A percentile compares a stretch with the other conserved stretches of the same genome.
Conservation (phyloP, 441 rosid species). For the Populus hybrid region DNA sequence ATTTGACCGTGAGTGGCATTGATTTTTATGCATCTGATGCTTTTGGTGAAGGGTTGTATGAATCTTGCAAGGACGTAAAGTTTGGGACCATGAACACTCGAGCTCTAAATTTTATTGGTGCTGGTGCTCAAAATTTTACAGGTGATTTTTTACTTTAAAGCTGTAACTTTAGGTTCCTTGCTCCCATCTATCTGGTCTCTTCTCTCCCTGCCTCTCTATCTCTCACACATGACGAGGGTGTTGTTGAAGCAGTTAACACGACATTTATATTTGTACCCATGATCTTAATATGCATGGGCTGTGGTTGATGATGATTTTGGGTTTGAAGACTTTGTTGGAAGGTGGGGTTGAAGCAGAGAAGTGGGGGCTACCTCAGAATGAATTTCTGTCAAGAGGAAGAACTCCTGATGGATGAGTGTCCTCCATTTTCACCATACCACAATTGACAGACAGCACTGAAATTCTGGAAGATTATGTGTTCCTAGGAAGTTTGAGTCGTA, state of each 20-base stretch:
- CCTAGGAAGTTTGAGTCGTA: not conserved
- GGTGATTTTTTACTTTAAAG: constrained; percentile 39
- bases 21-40: constrained; percentile 71
- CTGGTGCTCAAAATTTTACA: constrained; percentile 79
- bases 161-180: not conserved
- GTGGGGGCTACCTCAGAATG: not conserved
- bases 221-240: not conserved
- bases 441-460: not conserved
- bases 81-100: constrained; percentile 92
- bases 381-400: not conserved
- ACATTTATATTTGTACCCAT: not conserved
- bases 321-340: not conserved
- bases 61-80: constrained; percentile 95
- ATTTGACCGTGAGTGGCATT: constrained; percentile 81
- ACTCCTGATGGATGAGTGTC: not conserved
- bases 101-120: constrained; percentile 83
- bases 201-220: constrained; percentile 14
- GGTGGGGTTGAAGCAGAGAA: not conserved
- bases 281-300: not conserved
- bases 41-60: constrained; percentile 81
- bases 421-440: not conserved
- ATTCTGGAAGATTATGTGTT: not conserved
- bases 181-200: not conserved
- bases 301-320: constrained; percentile 1
- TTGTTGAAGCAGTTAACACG: not conserved